Evolutionary conservation across 208 protist species (phyloP), one percentile per base, ranked within the genome.

Genomic region (Leishmania braziliensis): DNA sequence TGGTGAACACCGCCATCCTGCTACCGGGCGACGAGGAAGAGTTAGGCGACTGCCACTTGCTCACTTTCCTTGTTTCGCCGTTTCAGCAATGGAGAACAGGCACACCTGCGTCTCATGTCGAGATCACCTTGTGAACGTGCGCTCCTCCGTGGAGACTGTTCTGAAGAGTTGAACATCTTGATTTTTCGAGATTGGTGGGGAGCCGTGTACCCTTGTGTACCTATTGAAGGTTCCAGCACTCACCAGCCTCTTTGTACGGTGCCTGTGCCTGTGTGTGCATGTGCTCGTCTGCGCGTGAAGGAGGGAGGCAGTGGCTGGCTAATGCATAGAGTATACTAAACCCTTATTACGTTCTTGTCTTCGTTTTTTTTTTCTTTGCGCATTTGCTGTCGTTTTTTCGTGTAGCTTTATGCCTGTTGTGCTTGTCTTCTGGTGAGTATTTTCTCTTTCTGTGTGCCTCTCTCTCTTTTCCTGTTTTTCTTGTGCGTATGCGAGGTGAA

Each of bases 311-410:
- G 50, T 62, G 14, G 48, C 16, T 62, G 72, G 51, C n/a, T 56
- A 62, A 76, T 76, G 20, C 29, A 76, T 76, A 76, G 71, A 75
- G 71, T 75, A 62, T 62, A 76, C 72, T 76, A 76, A 62, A 16
- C 18, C 51, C 72, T 76, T 29, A 33, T 63, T 20, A 18, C 33
- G 48, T 43, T 43, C 36, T 63, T 20, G 54, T 33, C 58, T 8
- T 66, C 18, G 20, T 62, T 10, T 63, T 43, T 68, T 76, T 33
- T 5, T 29, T 54, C 10, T 53, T 69, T 26, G 8, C 26, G 5
- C 53, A 16, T 36, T 82, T 39, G 3, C 43, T 68, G 29, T 23
- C 20, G 8, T 26, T 23, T 56, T 36, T 54, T 65, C 68, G 50
- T 39, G 16, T n/a, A 12, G 36, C 69, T 60, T 60, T 10, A 39